phyloP scores from a whole-genome alignment of 192 early-diverging fungal genomes.

The Backusella liffmaniae region DNA sequence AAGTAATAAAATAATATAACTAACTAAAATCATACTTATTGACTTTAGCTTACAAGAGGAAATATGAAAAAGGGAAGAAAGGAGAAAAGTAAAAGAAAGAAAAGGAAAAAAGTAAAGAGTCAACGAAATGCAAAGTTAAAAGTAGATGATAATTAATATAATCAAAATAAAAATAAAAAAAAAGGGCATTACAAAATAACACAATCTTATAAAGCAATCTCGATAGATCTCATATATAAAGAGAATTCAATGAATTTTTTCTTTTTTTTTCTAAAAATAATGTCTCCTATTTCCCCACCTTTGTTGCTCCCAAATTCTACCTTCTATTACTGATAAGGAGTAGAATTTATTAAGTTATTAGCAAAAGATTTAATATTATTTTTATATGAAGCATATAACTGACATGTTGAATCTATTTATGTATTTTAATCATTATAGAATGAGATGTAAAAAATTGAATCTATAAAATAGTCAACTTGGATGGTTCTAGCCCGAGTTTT shows the following conservation, averaged over 20 bases:
- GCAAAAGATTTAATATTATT: background rate
- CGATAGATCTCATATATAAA: background rate
- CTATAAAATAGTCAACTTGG: background rate
- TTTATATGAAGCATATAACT: background rate
- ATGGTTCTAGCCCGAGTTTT: background rate
- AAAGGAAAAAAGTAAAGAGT: background rate
- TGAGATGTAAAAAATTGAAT: background rate
- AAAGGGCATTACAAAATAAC: background rate
- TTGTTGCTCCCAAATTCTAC: background rate
- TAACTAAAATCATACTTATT: background rate
- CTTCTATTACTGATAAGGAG: background rate
- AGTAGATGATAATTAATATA: background rate
- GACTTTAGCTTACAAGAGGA: background rate
- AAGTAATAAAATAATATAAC: background rate
- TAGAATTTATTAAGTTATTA: background rate
- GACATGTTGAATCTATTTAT: background rate
- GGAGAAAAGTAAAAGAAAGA: background rate
- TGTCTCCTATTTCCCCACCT: background rate
- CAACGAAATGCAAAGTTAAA: background rate
- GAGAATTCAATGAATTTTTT: background rate
- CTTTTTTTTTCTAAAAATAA: conserved; percentile 1
- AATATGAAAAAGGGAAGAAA: background rate
- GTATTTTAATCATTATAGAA: background rate
- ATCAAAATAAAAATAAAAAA: background rate
- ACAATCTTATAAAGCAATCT: background rate